phyloP scores from a whole-genome alignment of 805 yeast species.

The Cyberlindnera xylosilytica region DNA sequence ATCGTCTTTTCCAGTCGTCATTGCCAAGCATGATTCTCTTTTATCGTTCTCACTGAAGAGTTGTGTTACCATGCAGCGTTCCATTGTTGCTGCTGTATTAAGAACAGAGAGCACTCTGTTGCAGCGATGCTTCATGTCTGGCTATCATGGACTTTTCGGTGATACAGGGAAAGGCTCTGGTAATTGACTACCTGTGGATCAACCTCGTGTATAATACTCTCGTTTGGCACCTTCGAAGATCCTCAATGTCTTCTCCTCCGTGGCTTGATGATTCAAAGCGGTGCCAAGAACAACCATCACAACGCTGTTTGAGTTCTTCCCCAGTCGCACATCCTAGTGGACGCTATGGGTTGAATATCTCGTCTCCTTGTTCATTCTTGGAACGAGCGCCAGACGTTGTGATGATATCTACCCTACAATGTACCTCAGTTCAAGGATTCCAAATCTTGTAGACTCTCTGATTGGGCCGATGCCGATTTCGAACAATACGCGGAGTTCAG shows the following conservation, averaged over 20 bases:
- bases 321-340: constrained; percentile 7
- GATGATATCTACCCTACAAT: not conserved
- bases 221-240: constrained; percentile 45
- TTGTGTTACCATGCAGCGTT: too few relatives aligned
- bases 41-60: too few relatives aligned
- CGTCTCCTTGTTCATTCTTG: not conserved
- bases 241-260: constrained; percentile 32
- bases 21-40: too few relatives aligned
- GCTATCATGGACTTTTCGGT: constrained; percentile 3
- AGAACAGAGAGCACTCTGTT: constrained; percentile 11
- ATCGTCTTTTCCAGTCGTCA: too few relatives aligned
- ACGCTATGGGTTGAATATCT: constrained; percentile 7
- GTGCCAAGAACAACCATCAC: constrained; percentile 33
- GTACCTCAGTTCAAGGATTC: not conserved
- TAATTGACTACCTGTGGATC: too few relatives aligned
- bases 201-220: not conserved
- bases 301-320: constrained; percentile 5
- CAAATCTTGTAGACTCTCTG: too few relatives aligned
- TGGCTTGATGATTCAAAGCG: constrained; percentile 46
- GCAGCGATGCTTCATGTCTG: not conserved
- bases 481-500: too few relatives aligned
- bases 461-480: too few relatives aligned
- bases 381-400: constrained; percentile 1
- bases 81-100: too few relatives aligned
- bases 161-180: too few relatives aligned